Percentiles rank a stretch among this genome's conserved stretches.
Evolutionary conservation across 1,284 basidiomycete species (phyloP).

Genomic region (Apiotrichum veenhuisii): DNA sequence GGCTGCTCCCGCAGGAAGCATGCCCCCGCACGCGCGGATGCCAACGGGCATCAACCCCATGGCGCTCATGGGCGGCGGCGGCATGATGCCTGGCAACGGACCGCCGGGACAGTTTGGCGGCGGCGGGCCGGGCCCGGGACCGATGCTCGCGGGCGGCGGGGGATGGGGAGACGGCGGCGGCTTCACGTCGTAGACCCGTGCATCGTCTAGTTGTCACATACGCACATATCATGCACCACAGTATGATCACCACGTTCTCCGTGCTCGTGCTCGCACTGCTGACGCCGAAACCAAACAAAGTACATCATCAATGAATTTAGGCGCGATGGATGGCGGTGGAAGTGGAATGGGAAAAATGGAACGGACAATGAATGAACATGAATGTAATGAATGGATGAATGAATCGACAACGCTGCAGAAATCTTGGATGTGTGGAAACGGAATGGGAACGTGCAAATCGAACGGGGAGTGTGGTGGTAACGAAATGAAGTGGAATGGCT

Average conservation of each 20-base stretch:
- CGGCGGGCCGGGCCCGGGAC: constrained; percentile 3
- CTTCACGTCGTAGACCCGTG: not conserved
- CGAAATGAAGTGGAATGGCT: not conserved
- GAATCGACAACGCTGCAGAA: not conserved
- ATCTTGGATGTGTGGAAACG: not conserved
- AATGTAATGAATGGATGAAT: not conserved
- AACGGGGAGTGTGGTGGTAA: not conserved
- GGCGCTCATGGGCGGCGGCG: constrained; percentile 12
- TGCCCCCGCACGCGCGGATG: not conserved
- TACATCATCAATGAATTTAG: not conserved
- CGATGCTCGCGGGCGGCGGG: constrained; percentile 12
- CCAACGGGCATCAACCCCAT: constrained; percentile 9
- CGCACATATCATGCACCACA: not conserved
- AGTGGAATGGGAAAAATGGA: no score
- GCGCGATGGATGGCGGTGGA: no score
- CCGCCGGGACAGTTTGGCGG: constrained; percentile 1
- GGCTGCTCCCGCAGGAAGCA: not conserved
- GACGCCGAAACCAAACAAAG: not conserved
- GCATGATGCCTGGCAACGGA: constrained; percentile 1
- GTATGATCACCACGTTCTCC: not conserved
- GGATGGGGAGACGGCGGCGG: constrained; percentile 6
- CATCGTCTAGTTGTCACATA: not conserved
- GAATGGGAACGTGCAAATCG: not conserved
- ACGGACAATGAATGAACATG: not conserved
- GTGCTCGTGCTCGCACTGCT: no score